A percentile compares a stretch with the other conserved stretches of the same genome.
Evolutionary conservation across 2,329 filamentous ascomycete species (phyloP).

Genomic region (Pseudocercospora pini-densiflorae): DNA sequence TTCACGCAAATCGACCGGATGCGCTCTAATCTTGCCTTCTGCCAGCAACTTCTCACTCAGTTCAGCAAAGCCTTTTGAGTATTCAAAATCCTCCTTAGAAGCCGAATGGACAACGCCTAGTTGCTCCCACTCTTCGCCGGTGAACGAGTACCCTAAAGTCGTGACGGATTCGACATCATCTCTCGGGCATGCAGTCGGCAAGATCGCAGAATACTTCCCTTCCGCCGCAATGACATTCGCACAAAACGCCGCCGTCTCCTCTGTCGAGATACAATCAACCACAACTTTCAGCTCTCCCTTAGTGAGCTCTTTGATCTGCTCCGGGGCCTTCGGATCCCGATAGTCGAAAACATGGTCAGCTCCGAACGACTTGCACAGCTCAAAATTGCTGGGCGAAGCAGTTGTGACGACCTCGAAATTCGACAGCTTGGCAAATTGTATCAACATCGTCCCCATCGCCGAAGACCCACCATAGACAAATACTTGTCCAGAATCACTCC

Average conservation of each 20-base stretch:
- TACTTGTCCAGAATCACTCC: conserved; percentile 18
- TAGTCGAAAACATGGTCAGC: conserved; percentile 56
- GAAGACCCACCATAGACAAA: conserved; percentile 45
- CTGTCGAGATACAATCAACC: conserved; percentile 9
- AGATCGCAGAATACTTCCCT: conserved; percentile 9
- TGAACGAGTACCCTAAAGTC: conserved; percentile 6
- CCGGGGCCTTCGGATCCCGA: conserved; percentile 33
- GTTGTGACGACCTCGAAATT: conserved; percentile 47
- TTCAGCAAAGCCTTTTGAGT: conserved; percentile 9
- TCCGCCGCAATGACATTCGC: background rate
- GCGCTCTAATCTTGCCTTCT: conserved; percentile 7
- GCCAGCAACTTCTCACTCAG: conserved; percentile 4
- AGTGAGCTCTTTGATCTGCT: conserved; percentile 1
- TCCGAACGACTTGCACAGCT: conserved; percentile 49
- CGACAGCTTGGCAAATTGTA: conserved; percentile 53
- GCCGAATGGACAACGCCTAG: background rate
- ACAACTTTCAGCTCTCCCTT: background rate
- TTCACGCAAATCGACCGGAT: conserved; percentile 6
- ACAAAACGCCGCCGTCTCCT: conserved; percentile 2
- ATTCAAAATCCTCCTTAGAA: conserved; percentile 11
- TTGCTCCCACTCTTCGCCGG: conserved; percentile 13
- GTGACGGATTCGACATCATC: conserved; percentile 11
- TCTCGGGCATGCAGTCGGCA: conserved; percentile 3
- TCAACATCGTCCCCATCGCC: conserved; percentile 53
- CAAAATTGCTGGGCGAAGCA: conserved; percentile 51